A percentile compares a stretch with the other conserved stretches of the same genome.
Conservation (phyloP, 1,139 yeast genomes). For the Arxiozyma heterogenica region DNA sequence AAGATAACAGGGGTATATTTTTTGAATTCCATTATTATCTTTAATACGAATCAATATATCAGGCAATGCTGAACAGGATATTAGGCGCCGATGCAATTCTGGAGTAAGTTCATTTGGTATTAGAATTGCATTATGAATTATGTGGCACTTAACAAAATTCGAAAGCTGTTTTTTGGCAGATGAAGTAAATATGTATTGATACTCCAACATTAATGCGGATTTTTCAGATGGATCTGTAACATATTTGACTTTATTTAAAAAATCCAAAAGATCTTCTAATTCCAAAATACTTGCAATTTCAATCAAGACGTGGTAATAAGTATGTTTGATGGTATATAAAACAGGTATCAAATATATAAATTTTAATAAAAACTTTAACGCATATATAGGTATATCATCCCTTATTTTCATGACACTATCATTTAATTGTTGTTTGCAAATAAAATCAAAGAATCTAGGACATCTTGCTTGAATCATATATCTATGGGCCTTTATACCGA, state of each 20-base stretch:
- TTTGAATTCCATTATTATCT: conserved; percentile 21
- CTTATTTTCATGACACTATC: conserved; percentile 1
- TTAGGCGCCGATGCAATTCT: not conserved
- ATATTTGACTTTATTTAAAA: conserved; percentile 25
- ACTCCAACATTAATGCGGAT: conserved; percentile 39
- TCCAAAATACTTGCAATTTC: conserved; percentile 33
- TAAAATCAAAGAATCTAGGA: conserved; percentile 17
- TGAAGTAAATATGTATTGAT: conserved; percentile 39
- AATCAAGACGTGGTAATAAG: conserved; percentile 29
- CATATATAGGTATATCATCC: not conserved
- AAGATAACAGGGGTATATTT: conserved; percentile 54
- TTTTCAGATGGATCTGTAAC: conserved; percentile 28
- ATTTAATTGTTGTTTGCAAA: conserved; percentile 19
- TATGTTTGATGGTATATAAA: conserved; percentile 29
- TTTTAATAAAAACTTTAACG: conserved; percentile 34
- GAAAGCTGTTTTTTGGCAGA: conserved; percentile 41
- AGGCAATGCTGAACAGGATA: conserved; percentile 31
- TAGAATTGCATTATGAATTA: conserved; percentile 31
- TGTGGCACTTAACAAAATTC: conserved; percentile 33
- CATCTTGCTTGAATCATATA: conserved; percentile 36
- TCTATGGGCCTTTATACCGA: conserved; percentile 25
- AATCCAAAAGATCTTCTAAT: conserved; percentile 34
- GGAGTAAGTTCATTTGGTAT: conserved; percentile 3
- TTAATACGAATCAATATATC: conserved; percentile 42
- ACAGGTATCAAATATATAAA: conserved; percentile 44